These are phyloP conservation scores for Aspergillus neotritici DNA, from an alignment of 2,329 filamentous ascomycete species.

Conservation along the genomic window DNA sequence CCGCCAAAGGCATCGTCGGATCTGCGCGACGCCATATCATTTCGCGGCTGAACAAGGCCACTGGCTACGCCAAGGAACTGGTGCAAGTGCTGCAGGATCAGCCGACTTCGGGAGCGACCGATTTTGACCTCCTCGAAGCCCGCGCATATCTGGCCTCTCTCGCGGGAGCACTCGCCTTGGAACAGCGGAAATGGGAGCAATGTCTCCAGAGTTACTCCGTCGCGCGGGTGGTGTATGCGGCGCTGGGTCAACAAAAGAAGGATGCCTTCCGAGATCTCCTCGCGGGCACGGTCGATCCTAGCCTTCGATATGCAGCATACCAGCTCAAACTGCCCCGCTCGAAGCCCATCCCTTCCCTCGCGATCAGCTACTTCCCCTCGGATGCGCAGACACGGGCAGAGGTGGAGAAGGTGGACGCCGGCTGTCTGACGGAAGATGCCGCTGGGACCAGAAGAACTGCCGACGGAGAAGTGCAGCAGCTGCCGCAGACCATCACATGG, in stretches of 20 bases:
- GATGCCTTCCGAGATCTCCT: slow-evolving; percentile 84
- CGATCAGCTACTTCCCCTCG: slow-evolving; percentile 69
- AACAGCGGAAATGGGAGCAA: slow-evolving; percentile 77
- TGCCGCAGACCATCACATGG: slow-evolving; percentile 77
- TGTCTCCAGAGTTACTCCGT: slow-evolving; percentile 72
- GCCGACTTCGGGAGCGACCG: slow-evolving; percentile 57
- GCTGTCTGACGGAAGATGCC: slow-evolving; percentile 57
- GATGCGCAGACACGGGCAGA: slow-evolving; percentile 56
- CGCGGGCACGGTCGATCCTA: slow-evolving; percentile 80
- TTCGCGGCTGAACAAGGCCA: slow-evolving; percentile 77
- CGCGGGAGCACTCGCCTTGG: slow-evolving; percentile 71
- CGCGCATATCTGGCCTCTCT: slow-evolving; percentile 76
- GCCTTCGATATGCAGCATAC: slow-evolving; percentile 90
- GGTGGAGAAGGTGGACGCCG: slow-evolving; percentile 65
- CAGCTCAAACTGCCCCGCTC: slow-evolving; percentile 83
- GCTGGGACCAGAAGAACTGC: slow-evolving; percentile 44
- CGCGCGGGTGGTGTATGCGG: slow-evolving; percentile 75
- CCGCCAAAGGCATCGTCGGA: slow-evolving; percentile 67
- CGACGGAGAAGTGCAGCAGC: slow-evolving; percentile 43
- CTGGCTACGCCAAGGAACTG: slow-evolving; percentile 62
- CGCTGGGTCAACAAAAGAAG: slow-evolving; percentile 60
- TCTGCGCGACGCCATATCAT: slow-evolving; percentile 81
- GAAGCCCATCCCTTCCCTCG: slow-evolving; percentile 71
- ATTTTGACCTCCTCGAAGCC: slow-evolving; percentile 74
- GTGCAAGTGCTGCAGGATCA: slow-evolving; percentile 61